These are phyloP conservation scores for Polyporus tsugae DNA, from an alignment of 1,284 basidiomycete genomes.

Conservation along the genomic window DNA sequence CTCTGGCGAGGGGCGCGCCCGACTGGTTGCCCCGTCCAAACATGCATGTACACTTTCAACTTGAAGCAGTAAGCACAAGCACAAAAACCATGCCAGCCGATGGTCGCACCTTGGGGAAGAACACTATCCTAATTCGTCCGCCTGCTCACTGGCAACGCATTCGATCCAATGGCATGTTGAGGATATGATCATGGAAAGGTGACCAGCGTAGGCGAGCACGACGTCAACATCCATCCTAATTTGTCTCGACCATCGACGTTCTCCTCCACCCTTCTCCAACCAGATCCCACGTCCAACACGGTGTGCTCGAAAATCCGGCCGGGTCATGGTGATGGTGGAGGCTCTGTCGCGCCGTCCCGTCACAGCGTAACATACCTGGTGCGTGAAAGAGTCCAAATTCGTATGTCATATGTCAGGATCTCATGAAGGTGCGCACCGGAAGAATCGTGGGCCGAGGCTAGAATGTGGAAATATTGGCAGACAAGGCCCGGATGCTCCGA, in stretches of 20 bases:
- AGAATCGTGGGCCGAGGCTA: slow-evolving; percentile 17
- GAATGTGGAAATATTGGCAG: not conserved
- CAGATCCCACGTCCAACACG: not conserved
- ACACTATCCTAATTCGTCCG: not conserved
- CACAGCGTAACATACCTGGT: slow-evolving; percentile 4
- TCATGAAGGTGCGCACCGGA: slow-evolving; percentile 23
- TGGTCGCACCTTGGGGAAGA: not conserved
- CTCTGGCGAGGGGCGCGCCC: not conserved
- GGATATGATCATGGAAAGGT: not conserved
- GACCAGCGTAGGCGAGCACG: too few species aligned
- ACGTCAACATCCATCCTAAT: not conserved
- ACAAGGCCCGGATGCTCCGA: not conserved
- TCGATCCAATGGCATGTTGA: not conserved
- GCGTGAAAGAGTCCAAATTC: slow-evolving; percentile 17
- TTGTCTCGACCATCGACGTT: not conserved
- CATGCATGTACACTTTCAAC: too few species aligned
- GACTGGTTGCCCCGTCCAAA: not conserved
- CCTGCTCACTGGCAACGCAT: not conserved
- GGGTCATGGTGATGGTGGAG: slow-evolving; percentile 2
- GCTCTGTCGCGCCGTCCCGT: not conserved
- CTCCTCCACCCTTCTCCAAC: not conserved
- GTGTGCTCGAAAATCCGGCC: not conserved
- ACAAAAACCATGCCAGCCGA: not conserved
- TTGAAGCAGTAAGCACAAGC: not conserved
- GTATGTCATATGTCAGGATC: slow-evolving; percentile 27